These are phyloP conservation scores for Orbilia quercus DNA, from an alignment of 2,329 filamentous ascomycete genomes.

Conservation along the genomic window DNA sequence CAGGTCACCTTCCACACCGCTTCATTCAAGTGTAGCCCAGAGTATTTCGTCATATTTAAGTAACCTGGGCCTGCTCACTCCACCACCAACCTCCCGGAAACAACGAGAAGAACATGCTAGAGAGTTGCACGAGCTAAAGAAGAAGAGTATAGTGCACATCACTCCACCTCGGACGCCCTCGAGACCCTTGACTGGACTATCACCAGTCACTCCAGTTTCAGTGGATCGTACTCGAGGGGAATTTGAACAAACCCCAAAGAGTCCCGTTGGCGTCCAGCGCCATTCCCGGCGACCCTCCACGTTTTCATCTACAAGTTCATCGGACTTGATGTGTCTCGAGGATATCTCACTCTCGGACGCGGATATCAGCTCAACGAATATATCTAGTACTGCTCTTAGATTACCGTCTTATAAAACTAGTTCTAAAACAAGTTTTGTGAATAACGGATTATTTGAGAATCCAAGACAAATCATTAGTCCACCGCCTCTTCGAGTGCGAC, in stretches of 20 bases:
- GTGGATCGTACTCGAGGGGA: slow-evolving; percentile 8
- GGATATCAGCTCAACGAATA: slow-evolving; percentile 11
- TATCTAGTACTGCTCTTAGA: slow-evolving; percentile 1
- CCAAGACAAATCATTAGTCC: slow-evolving; percentile 30
- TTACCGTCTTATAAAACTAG: slow-evolving; percentile 15
- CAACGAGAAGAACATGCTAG: slow-evolving; percentile 34
- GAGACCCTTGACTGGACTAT: not conserved
- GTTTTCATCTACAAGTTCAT: slow-evolving; percentile 10
- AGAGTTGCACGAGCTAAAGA: slow-evolving; percentile 37
- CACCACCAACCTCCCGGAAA: slow-evolving; percentile 41
- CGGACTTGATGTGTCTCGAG: slow-evolving; percentile 1
- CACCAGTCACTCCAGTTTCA: not conserved
- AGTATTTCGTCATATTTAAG: slow-evolving; percentile 41
- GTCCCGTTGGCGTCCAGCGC: slow-evolving; percentile 5
- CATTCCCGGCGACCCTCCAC: slow-evolving; percentile 18
- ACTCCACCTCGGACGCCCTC: slow-evolving; percentile 49
- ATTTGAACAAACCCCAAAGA: slow-evolving; percentile 19
- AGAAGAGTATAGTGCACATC: slow-evolving; percentile 43
- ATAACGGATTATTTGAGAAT: slow-evolving; percentile 42
- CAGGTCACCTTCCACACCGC: slow-evolving; percentile 38
- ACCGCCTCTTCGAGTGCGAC: slow-evolving; percentile 6
- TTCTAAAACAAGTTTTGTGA: not conserved
- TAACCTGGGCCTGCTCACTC: slow-evolving; percentile 36
- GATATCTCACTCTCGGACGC: slow-evolving; percentile 17
- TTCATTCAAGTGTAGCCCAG: slow-evolving; percentile 40